Conservation (phyloP, 2,329 filamentous ascomycete genomes). For the Paraphoma chrysanthemicola region DNA sequence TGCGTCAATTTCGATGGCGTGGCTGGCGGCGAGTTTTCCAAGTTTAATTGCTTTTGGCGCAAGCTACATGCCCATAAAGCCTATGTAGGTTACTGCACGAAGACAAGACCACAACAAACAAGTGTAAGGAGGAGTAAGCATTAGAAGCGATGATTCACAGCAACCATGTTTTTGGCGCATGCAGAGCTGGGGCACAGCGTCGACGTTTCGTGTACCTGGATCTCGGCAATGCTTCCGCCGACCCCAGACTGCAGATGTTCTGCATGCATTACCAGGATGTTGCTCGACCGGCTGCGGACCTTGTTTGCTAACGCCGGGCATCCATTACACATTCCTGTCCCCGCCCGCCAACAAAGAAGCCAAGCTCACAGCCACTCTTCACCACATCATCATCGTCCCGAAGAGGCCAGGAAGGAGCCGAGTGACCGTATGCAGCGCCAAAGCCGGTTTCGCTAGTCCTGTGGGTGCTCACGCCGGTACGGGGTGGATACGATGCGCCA, state of each 20-base stretch:
- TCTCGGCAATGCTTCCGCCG: neutral
- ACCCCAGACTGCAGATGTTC: neutral
- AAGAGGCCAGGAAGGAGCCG: constrained; percentile 19
- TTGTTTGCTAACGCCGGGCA: constrained; percentile 7
- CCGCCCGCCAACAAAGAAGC: constrained; percentile 17
- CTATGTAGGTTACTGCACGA: too few relatives aligned
- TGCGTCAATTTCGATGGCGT: too few relatives aligned
- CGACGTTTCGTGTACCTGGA: constrained; percentile 1
- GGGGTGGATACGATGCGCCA: constrained; percentile 21
- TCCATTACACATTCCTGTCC: constrained; percentile 16
- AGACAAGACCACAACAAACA: too few relatives aligned
- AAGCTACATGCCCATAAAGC: too few relatives aligned
- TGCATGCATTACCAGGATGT: constrained; percentile 10
- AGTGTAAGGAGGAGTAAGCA: too few relatives aligned
- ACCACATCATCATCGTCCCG: constrained; percentile 24
- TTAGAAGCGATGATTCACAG: too few relatives aligned
- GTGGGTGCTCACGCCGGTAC: constrained; percentile 18
- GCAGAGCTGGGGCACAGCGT: neutral
- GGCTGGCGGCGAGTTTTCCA: too few relatives aligned
- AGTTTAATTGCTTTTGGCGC: too few relatives aligned
- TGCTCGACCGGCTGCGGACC: constrained; percentile 4
- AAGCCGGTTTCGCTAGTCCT: constrained; percentile 17
- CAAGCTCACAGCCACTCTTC: constrained; percentile 24
- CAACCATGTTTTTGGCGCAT: too few relatives aligned
- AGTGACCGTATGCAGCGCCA: constrained; percentile 18